phyloP scores from a whole-genome alignment of 148 eudicot species.

The Spergularia marina region DNA sequence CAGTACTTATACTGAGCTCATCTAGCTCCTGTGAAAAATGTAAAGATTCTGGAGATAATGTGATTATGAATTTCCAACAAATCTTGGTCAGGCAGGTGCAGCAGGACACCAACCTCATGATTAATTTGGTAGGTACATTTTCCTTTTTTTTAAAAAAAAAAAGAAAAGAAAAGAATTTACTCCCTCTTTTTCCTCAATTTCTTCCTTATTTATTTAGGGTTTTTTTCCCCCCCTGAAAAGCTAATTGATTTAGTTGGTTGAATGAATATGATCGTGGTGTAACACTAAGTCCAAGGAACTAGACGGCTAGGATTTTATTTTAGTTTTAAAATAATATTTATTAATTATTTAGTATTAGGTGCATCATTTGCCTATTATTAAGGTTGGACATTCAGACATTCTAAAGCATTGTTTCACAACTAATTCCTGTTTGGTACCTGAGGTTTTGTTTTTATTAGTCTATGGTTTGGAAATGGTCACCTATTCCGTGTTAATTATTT shows the following conservation, averaged over 20 bases:
- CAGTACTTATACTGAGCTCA: neutral
- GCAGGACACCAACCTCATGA: neutral
- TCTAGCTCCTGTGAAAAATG: neutral
- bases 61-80: neutral
- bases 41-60: neutral
- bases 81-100: neutral
- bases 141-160: neutral
- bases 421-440: neutral
- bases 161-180: neutral
- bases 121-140: neutral
- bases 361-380: neutral
- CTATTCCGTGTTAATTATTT: too few species aligned
- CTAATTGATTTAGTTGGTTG: neutral
- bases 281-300: slow-evolving; percentile 16
- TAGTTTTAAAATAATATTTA: too few species aligned
- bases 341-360: too few species aligned
- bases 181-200: neutral
- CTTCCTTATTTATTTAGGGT: neutral
- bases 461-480: neutral
- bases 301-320: slow-evolving; percentile 5
- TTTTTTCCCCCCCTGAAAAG: too few species aligned
- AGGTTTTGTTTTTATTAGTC: neutral
- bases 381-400: neutral
- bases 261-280: neutral
- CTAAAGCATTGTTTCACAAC: neutral